Conservation (phyloP, 257 asterid species). For the Penstemon newberryi region DNA sequence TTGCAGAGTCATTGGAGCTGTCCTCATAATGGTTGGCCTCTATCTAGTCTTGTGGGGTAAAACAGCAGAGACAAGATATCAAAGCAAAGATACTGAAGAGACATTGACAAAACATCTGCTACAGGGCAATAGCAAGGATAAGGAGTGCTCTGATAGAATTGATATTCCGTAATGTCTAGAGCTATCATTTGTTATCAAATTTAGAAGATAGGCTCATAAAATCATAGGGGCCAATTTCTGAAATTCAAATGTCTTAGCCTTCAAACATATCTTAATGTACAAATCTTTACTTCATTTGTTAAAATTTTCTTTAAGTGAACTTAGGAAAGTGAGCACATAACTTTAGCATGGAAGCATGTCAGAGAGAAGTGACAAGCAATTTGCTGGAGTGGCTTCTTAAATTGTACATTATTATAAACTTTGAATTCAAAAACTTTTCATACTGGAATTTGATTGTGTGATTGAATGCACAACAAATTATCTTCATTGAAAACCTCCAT, state of each 20-base stretch:
- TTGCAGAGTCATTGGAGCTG: conserved; percentile 75
- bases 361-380: conserved; percentile 1
- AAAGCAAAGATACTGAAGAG: conserved; percentile 42
- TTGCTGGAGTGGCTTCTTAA: background rate
- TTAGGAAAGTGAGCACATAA: conserved; percentile 18
- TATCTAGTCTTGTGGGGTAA: conserved; percentile 85
- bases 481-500: background rate
- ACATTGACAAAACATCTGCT: conserved; percentile 62
- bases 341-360: conserved; percentile 21
- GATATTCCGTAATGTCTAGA: conserved; percentile 44
- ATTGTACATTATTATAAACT: conserved; percentile 13
- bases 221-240: conserved; percentile 12
- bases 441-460: background rate
- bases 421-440: conserved; percentile 2
- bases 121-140: conserved; percentile 34
- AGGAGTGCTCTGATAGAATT: conserved; percentile 36
- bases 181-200: conserved; percentile 21
- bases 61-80: conserved; percentile 55
- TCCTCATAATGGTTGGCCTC: conserved; percentile 66
- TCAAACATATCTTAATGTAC: conserved; percentile 31
- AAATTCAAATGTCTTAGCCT: conserved; percentile 25
- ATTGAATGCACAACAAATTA: conserved; percentile 14
- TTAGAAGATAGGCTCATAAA: conserved; percentile 19
- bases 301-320: conserved; percentile 15
- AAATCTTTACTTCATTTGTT: conserved; percentile 32